Evolutionary conservation across 2,329 filamentous ascomycete species (phyloP), one percentile per base, ranked within the genome.

Genomic region (Aquanectria penicillioides): DNA sequence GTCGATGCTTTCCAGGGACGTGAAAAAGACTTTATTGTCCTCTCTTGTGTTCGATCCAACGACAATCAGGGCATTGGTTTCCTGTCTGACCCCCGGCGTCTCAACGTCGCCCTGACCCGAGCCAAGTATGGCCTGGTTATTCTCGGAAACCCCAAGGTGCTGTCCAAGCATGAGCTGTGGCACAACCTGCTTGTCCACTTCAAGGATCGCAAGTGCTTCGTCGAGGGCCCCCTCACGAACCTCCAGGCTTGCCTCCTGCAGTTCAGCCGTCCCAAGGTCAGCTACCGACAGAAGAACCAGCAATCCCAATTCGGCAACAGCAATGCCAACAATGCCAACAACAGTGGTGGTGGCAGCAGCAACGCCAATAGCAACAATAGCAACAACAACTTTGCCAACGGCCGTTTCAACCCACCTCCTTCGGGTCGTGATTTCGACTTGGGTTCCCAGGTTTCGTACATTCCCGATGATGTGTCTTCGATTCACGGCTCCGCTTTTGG

Each of bases 31-130:
- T 99, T 97, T 72, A 99, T 99, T 71, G 94, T 99, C 33, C 83
- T 99, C 26, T 98, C 95, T 61, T 99, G 95, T 73, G 95, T 99
- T 47, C 92, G 95, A 73, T 98, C 94, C 74, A 99, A 99, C 74
- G 95, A 99, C 71, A 97, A 98, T 75, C 95, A 99, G 76, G 95
- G 95, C 66, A 99, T 99, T 70, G 95, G 95, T 79, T 99, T 99
- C 86, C 82, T 99, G 82, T 98, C 94, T 60, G 95, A 99, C 69
- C 95, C 95, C 49, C 92, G 95, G 66, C 94, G 95, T 83, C 88
- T 99, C 71, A 99, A 99, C 73, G 95, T 99, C 18, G 95, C 94
- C 33, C 85, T 99, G 66, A 99, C 95, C 47, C 92, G 95, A 81
- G 95, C 95, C 62, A 98, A 97, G 78, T 99, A 94, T 71, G 95